Evolutionary conservation across 2,329 filamentous ascomycete species (phyloP).

Genomic region (Furcasterigmium furcatum): DNA sequence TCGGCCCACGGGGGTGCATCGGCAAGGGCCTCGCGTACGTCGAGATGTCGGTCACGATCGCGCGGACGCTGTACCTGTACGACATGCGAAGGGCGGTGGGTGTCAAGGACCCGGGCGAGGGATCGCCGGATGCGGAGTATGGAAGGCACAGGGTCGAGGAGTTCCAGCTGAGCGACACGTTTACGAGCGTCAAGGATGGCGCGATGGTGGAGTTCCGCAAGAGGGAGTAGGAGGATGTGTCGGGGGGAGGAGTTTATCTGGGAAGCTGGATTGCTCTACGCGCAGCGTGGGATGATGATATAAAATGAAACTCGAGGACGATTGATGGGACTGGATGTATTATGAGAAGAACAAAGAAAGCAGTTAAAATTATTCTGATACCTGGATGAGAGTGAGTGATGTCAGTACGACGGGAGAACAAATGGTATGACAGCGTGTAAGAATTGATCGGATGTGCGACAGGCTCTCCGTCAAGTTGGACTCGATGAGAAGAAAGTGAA

Average conservation of each 20-base stretch:
- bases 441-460: no score
- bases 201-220: constrained; percentile 61
- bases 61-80: constrained; percentile 58
- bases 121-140: constrained; percentile 42
- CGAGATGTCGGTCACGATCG: constrained; percentile 63
- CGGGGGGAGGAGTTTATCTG: not conserved
- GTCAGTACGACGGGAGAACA: no score
- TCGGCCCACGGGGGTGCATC: constrained; percentile 69
- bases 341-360: no score
- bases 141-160: constrained; percentile 55
- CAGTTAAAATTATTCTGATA: no score
- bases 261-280: not conserved
- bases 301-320: not conserved
- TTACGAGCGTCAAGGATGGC: constrained; percentile 71
- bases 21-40: constrained; percentile 67
- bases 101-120: constrained; percentile 50
- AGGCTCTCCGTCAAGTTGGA: no score
- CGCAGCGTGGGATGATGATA: not conserved
- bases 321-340: not conserved
- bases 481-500: no score
- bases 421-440: no score
- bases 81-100: constrained; percentile 52
- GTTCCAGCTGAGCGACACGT: constrained; percentile 70
- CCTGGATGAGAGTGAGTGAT: no score
- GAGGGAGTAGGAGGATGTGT: not conserved